Evolutionary conservation across 2,329 filamentous ascomycete species (phyloP).

Genomic region (Raffaelea albimanens): DNA sequence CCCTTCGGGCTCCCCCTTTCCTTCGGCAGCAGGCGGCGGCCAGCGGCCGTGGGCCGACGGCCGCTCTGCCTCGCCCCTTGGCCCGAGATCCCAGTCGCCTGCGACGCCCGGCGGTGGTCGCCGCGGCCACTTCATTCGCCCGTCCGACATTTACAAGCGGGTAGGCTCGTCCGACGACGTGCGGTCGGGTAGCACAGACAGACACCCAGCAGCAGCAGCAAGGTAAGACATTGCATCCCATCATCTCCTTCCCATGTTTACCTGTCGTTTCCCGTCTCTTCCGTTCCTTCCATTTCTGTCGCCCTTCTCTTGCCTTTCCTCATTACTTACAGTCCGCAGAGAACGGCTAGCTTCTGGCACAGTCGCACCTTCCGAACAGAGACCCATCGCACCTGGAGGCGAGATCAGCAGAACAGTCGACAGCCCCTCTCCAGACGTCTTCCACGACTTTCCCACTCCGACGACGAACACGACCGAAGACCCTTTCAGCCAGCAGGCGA

Average conservation of each 20-base stretch:
- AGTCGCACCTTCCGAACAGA: no score
- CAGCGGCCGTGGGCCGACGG: conserved; percentile 23
- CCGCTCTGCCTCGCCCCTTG: conserved; percentile 29
- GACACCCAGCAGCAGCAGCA: no score
- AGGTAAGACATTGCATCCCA: no score
- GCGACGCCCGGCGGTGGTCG: conserved; percentile 32
- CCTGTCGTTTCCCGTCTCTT: background rate
- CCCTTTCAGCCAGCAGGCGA: background rate
- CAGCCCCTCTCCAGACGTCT: no score
- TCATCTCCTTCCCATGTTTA: background rate
- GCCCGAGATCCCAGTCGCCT: conserved; percentile 17
- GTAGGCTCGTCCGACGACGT: conserved; percentile 22
- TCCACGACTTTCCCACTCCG: no score
- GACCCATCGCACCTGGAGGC: no score
- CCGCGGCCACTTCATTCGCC: conserved; percentile 56
- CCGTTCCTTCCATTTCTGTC: background rate
- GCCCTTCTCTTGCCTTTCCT: background rate
- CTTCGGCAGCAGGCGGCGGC: conserved; percentile 3
- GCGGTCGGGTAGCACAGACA: background rate
- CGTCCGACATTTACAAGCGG: conserved; percentile 68
- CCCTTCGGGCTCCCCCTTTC: background rate
- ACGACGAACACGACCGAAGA: no score
- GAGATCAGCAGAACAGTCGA: no score
- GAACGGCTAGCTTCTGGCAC: no score
- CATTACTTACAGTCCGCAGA: background rate